Conservation (phyloP, 305 asterid species). For the Fraxinus platypoda region DNA sequence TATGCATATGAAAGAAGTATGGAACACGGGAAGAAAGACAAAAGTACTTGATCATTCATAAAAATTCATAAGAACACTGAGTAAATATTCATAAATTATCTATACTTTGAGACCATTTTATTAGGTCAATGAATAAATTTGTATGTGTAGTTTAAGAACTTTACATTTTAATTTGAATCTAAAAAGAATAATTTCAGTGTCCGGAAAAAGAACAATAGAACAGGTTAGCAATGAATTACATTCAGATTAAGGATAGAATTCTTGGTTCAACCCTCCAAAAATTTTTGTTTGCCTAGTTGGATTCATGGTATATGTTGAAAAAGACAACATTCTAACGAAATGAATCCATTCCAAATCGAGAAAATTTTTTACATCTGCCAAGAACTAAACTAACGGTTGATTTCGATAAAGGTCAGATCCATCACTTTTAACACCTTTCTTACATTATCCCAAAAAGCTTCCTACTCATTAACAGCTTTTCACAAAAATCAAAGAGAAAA, state of each 20-base stretch:
- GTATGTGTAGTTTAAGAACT: constrained; percentile 25
- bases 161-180: constrained; percentile 52
- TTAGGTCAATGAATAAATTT: constrained; percentile 41
- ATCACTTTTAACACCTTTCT: constrained; percentile 35
- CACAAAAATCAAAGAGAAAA: constrained; percentile 31
- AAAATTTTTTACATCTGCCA: constrained; percentile 36
- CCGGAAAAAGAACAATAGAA: constrained; percentile 57
- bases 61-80: constrained; percentile 5
- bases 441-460: constrained; percentile 32
- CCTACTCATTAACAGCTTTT: constrained; percentile 29
- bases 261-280: constrained; percentile 15
- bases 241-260: constrained; percentile 24
- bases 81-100: constrained; percentile 17
- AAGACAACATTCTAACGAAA: constrained; percentile 36
- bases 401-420: constrained; percentile 54
- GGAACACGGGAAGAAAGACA: constrained; percentile 55
- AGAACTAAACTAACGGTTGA: constrained; percentile 46
- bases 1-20: constrained; percentile 25
- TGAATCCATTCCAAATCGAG: constrained; percentile 39
- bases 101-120: constrained; percentile 37
- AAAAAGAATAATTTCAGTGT: constrained; percentile 38
- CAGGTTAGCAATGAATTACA: constrained; percentile 40
- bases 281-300: constrained; percentile 30
- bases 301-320: constrained; percentile 31
- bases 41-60: constrained; percentile 40